Evolutionary conservation across 768 basidiomycete species (phyloP).

Genomic region (Boletus rex-veris): DNA sequence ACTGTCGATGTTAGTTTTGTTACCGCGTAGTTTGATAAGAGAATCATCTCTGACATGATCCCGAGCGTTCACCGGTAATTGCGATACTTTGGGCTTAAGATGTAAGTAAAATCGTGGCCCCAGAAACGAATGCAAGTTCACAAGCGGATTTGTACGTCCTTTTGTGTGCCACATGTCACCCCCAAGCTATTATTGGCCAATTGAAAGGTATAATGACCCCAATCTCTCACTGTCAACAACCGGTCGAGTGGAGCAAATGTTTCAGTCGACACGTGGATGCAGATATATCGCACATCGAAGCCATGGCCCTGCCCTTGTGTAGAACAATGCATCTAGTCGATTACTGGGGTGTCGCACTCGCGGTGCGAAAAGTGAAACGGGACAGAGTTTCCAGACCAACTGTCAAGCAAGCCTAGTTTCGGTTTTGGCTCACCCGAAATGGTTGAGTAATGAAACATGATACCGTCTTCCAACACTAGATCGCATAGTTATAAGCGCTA

Average conservation of each 20-base stretch:
- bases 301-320: neutral
- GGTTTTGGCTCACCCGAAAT: neutral
- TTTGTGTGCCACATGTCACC: neutral
- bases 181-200: constrained; percentile 5
- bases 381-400: neutral
- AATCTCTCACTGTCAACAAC: constrained; percentile 9
- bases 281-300: neutral
- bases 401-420: neutral
- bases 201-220: neutral
- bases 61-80: no score
- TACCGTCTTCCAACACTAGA: no score
- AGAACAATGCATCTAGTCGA: neutral
- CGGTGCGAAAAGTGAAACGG: neutral
- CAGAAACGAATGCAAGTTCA: neutral
- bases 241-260: constrained; percentile 22
- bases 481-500: neutral
- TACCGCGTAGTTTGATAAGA: neutral
- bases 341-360: neutral
- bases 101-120: neutral
- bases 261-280: constrained; percentile 14
- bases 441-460: no score
- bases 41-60: no score
- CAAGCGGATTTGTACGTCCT: neutral
- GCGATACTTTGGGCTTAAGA: neutral
- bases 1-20: no score